Conservation (phyloP, 805 yeast genomes). For the Candida golubevii region DNA sequence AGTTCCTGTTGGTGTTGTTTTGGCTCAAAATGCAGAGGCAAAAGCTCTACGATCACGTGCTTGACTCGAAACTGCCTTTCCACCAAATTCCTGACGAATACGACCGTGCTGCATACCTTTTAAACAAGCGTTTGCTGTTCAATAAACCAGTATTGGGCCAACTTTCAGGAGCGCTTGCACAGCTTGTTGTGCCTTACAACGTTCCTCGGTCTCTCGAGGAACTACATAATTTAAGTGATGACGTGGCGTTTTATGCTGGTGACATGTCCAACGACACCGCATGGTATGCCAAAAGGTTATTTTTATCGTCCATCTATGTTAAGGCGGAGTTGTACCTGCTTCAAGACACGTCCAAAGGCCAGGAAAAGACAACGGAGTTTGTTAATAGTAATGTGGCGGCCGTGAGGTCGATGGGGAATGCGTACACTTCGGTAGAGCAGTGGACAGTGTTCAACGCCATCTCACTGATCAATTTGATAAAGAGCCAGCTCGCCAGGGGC, state of each 20-base stretch:
- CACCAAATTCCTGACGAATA: conserved; percentile 29
- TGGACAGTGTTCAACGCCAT: conserved; percentile 70
- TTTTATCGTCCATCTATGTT: conserved; percentile 66
- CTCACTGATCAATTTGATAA: conserved; percentile 61
- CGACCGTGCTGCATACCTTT: conserved; percentile 41
- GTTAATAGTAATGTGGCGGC: conserved; percentile 56
- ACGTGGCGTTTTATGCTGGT: conserved; percentile 73
- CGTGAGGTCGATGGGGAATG: conserved; percentile 51
- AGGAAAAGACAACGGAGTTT: conserved; percentile 55
- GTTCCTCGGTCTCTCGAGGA: conserved; percentile 55
- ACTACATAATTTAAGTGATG: conserved; percentile 75
- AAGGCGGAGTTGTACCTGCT: conserved; percentile 77
- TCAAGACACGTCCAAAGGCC: conserved; percentile 59
- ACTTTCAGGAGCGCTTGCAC: conserved; percentile 51
- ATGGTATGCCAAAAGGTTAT: conserved; percentile 87
- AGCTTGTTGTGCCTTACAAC: conserved; percentile 63
- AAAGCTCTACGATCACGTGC: conserved; percentile 28
- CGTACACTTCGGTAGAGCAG: conserved; percentile 65
- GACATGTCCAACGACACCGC: conserved; percentile 77
- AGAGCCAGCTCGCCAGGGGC: conserved; percentile 65
- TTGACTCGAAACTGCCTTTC: conserved; percentile 21
- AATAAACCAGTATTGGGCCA: conserved; percentile 46
- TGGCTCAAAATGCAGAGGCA: conserved; percentile 44
- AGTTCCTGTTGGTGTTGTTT: conserved; percentile 53
- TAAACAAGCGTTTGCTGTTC: conserved; percentile 47